These are phyloP conservation scores for Patellaria atrata DNA, from an alignment of 495 filamentous ascomycete genomes.

Conservation along the genomic window DNA sequence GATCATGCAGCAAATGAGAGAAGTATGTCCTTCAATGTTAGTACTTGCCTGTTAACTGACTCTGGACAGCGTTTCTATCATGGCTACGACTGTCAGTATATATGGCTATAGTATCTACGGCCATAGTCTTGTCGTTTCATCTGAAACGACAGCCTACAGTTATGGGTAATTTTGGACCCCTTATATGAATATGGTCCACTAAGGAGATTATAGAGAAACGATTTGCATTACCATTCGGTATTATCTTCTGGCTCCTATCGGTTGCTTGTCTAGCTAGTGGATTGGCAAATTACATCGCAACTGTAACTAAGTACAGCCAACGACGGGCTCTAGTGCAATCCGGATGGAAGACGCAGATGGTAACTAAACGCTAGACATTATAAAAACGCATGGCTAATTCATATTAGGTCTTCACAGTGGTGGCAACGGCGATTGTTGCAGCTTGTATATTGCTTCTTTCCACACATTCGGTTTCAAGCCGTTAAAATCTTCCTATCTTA, in stretches of 20 bases:
- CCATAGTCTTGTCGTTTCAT: conserved; percentile 88
- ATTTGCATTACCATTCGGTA: conserved; percentile 70
- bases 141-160: conserved; percentile 55
- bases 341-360: conserved; percentile 82
- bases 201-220: conserved; percentile 42
- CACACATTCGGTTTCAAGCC: conserved; percentile 30
- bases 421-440: conserved; percentile 67
- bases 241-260: conserved; percentile 75
- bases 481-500: too few species aligned
- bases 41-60: conserved; percentile 6
- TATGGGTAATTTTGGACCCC: conserved; percentile 22
- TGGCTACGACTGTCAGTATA: conserved; percentile 87
- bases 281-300: conserved; percentile 73
- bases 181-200: not conserved
- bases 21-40: conserved; percentile 33
- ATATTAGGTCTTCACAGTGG: conserved; percentile 54
- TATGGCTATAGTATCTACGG: conserved; percentile 75
- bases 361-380: conserved; percentile 26
- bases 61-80: conserved; percentile 61
- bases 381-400: not conserved
- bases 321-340: conserved; percentile 76
- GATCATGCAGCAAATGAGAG: conserved; percentile 69
- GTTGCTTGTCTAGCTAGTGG: conserved; percentile 62
- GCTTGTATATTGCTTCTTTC: conserved; percentile 56
- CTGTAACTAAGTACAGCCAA: conserved; percentile 69